phyloP scores from a whole-genome alignment of 2,329 filamentous ascomycete species.

The Orbilia quercus region DNA sequence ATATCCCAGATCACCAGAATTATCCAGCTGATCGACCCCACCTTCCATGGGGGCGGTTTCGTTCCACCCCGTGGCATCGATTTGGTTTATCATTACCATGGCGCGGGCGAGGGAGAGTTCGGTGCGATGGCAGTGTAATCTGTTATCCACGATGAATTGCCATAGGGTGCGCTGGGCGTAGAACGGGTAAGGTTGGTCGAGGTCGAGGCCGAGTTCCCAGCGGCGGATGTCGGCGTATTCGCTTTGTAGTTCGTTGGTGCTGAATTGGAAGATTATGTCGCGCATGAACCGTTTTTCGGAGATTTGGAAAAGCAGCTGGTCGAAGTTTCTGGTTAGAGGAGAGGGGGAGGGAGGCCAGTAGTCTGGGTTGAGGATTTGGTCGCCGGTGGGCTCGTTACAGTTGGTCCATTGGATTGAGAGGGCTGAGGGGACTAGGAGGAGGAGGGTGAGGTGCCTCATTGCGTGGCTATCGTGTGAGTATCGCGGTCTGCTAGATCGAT shows the following conservation, averaged over 20 bases:
- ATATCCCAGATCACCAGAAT: not conserved
- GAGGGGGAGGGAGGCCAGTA: constrained; percentile 6
- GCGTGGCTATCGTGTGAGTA: not conserved
- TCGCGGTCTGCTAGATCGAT: no score
- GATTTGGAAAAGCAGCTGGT: constrained; percentile 1
- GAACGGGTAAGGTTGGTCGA: constrained; percentile 21
- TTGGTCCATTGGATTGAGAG: constrained; percentile 7
- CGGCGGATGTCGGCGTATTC: constrained; percentile 1
- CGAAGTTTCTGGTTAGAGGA: constrained; percentile 22
- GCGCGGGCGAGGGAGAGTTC: not conserved
- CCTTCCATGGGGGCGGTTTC: not conserved
- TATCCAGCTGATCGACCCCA: not conserved
- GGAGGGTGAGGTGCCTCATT: not conserved
- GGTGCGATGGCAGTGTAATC: constrained; percentile 19
- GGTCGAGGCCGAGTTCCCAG: constrained; percentile 18
- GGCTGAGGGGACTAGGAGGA: not conserved
- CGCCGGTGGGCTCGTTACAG: not conserved
- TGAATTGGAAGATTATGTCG: not conserved
- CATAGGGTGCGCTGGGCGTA: constrained; percentile 12
- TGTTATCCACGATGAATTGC: constrained; percentile 11
- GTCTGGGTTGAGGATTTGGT: constrained; percentile 6
- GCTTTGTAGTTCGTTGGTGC: not conserved
- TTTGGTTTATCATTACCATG: constrained; percentile 16
- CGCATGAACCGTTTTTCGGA: constrained; percentile 7
- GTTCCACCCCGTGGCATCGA: constrained; percentile 9